Evolutionary conservation across 192 early-diverging fungal species (phyloP).

Genomic region (Mortierella alpina): DNA sequence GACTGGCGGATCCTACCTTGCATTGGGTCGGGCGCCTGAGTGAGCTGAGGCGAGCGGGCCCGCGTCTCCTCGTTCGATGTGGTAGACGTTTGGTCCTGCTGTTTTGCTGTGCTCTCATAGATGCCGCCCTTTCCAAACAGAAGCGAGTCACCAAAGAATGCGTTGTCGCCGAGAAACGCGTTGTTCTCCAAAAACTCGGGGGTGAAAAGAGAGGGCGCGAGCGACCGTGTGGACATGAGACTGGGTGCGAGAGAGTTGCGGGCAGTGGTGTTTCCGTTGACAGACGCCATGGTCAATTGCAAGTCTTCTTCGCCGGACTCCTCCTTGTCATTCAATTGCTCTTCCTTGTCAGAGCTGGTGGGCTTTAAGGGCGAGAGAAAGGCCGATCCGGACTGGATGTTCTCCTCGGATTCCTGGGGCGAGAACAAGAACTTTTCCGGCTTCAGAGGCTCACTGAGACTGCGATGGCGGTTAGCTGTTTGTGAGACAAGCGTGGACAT

Average conservation of each 20-base stretch:
- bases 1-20: neutral
- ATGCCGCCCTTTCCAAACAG: conserved; percentile 47
- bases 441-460: conserved; percentile 45
- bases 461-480: conserved; percentile 39
- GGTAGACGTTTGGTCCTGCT: neutral
- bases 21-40: neutral
- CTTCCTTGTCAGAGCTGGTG: conserved; percentile 15
- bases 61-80: neutral
- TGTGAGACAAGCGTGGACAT: conserved; percentile 46
- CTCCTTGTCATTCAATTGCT: conserved; percentile 23
- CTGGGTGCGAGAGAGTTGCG: conserved; percentile 28
- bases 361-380: conserved; percentile 36
- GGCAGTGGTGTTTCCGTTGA: neutral
- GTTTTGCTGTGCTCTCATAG: conserved; percentile 4
- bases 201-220: conserved; percentile 36
- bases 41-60: conserved; percentile 5
- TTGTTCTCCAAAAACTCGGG: conserved; percentile 44
- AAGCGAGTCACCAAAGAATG: conserved; percentile 36
- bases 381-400: conserved; percentile 22
- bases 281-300: neutral
- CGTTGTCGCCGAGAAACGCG: conserved; percentile 25
- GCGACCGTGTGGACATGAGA: conserved; percentile 12
- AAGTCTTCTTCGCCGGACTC: conserved; percentile 25
- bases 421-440: conserved; percentile 32
- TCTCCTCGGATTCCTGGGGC: conserved; percentile 17